Evolutionary conservation across 2,329 filamentous ascomycete species (phyloP).

Genomic region (Pyricularia grisea): DNA sequence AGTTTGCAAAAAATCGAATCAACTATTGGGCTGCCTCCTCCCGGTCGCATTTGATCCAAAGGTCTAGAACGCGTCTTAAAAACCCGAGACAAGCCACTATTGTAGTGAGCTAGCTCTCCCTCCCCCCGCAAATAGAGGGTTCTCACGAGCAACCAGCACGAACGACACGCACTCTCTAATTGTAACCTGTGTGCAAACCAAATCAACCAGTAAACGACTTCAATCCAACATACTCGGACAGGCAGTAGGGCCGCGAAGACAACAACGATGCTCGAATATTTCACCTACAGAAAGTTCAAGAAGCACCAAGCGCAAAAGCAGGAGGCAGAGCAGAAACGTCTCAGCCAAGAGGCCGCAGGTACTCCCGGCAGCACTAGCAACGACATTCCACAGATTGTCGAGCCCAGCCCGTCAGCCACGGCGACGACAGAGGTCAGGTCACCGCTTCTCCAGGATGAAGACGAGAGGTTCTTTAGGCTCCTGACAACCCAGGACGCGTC

Average conservation of each 20-base stretch:
- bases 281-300: slow-evolving; percentile 53
- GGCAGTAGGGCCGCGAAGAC: not conserved
- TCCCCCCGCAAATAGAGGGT: not conserved
- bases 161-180: not conserved
- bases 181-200: not conserved
- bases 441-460: slow-evolving; percentile 44
- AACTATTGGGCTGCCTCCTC: not conserved
- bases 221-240: not conserved
- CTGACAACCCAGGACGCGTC: slow-evolving; percentile 30
- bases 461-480: slow-evolving; percentile 48
- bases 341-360: not conserved
- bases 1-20: not conserved
- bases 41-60: not conserved
- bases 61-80: not conserved
- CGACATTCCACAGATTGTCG: not conserved
- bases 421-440: slow-evolving; percentile 14
- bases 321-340: slow-evolving; percentile 14
- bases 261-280: slow-evolving; percentile 51
- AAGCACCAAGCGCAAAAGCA: slow-evolving; percentile 43
- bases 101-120: not conserved
- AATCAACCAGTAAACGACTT: not conserved
- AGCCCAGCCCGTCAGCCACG: not conserved
- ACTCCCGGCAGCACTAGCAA: not conserved
- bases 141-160: not conserved
- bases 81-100: not conserved